A percentile compares a stretch with the other conserved stretches of the same genome.
Conservation (phyloP, 768 basidiomycete genomes). For the Serendipita sp. region DNA sequence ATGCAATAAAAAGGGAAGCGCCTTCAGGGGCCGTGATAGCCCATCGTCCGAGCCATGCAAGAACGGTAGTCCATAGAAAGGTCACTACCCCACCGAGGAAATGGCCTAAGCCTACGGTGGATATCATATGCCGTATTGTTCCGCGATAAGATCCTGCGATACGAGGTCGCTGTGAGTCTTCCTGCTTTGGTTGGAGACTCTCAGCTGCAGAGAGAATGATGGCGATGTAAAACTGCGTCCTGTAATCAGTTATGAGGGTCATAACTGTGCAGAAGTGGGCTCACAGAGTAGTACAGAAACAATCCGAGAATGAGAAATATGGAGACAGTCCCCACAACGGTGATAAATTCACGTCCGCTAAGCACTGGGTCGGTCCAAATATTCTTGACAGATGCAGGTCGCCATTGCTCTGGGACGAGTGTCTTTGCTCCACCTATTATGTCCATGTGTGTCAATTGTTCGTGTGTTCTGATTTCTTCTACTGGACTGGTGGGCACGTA, state of each 20-base stretch:
- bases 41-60: background rate
- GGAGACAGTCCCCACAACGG: background rate
- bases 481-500: too few relatives aligned
- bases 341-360: background rate
- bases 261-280: background rate
- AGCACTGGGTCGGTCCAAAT: background rate
- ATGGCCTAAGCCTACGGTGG: background rate
- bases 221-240: background rate
- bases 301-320: background rate
- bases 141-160: background rate
- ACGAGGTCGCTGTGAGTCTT: background rate
- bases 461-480: too few relatives aligned
- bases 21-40: background rate
- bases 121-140: background rate
- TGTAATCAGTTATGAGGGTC: background rate
- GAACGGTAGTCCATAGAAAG: slow-evolving; percentile 3
- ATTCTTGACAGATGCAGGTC: slow-evolving; percentile 2
- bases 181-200: background rate
- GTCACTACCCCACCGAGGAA: background rate
- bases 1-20: background rate
- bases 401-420: background rate
- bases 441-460: background rate
- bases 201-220: background rate
- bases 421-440: background rate
- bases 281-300: slow-evolving; percentile 2